Conservation (phyloP, 345 rosid species). For the Moricandia moricandioides region DNA sequence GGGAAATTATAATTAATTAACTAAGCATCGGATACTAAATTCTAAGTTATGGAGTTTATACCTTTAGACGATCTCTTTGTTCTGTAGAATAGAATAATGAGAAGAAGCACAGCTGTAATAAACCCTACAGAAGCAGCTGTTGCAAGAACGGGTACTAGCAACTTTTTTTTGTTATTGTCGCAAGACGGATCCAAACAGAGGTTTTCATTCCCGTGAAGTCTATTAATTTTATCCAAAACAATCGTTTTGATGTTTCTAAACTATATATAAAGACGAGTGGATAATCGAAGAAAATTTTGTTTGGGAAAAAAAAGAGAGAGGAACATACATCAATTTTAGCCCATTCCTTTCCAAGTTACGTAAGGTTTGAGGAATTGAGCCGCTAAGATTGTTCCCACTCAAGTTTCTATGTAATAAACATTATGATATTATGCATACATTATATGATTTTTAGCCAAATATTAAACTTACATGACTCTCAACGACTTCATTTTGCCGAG, state of each 20-base stretch:
- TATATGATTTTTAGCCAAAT: not conserved
- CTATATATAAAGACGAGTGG: not conserved
- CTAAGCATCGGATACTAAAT: not conserved
- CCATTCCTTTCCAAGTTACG: not conserved
- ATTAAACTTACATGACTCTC: slow-evolving; percentile 44
- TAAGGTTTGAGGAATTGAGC: not conserved
- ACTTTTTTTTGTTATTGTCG: not conserved
- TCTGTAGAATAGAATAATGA: not conserved
- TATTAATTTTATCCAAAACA: not conserved
- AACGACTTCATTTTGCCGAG: slow-evolving; percentile 39
- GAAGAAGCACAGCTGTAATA: not conserved
- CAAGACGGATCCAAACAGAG: slow-evolving; percentile 21
- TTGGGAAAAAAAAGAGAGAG: not conserved
- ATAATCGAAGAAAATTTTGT: not conserved
- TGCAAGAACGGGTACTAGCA: slow-evolving; percentile 7
- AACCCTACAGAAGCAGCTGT: slow-evolving; percentile 5
- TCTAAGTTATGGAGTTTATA: not conserved
- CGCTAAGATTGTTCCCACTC: not conserved
- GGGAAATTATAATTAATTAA: not conserved
- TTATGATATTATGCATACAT: too few relatives aligned
- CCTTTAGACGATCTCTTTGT: slow-evolving; percentile 1
- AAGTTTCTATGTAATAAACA: not conserved
- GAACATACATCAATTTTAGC: not conserved
- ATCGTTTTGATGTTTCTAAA: not conserved
- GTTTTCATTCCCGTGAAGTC: slow-evolving; percentile 23